These are phyloP conservation scores for Pelargonium australe DNA, from an alignment of 441 rosid genomes.

Conservation along the genomic window DNA sequence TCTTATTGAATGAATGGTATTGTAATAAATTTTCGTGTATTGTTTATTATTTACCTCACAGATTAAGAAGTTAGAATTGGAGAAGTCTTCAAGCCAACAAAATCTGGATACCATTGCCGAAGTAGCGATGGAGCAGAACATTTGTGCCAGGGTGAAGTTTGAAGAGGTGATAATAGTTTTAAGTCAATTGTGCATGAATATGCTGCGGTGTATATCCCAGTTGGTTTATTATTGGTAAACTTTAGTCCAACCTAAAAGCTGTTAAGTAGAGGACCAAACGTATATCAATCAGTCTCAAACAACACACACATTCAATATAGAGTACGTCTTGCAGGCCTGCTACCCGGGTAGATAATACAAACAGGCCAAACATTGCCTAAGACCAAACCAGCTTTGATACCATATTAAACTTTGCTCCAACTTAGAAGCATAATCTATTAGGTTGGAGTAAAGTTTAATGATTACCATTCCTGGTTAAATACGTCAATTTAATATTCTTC, in stretches of 20 bases:
- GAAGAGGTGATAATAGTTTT: slow-evolving; percentile 52
- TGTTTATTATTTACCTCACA: slow-evolving; percentile 23
- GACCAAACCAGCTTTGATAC: no score
- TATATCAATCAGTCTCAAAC: no score
- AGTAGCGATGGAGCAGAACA: slow-evolving; percentile 51
- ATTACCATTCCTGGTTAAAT: background rate
- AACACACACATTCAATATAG: no score
- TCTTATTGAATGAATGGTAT: background rate
- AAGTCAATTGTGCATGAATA: slow-evolving; percentile 5
- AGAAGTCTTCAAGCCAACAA: slow-evolving; percentile 60
- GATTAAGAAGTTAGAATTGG: slow-evolving; percentile 65
- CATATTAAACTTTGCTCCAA: background rate
- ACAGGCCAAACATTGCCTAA: no score
- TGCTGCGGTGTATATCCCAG: background rate
- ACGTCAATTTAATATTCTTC: background rate
- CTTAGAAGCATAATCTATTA: no score
- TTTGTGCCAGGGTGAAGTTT: slow-evolving; percentile 49
- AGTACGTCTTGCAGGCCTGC: no score
- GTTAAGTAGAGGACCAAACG: no score
- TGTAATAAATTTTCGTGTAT: slow-evolving; percentile 13
- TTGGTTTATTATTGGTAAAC: background rate
- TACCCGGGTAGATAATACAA: no score
- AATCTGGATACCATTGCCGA: slow-evolving; percentile 52
- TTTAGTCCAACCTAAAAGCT: background rate
- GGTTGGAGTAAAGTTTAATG: background rate